These are phyloP conservation scores for Corymbia calophylla DNA, from an alignment of 441 rosid species.

Conservation along the genomic window DNA sequence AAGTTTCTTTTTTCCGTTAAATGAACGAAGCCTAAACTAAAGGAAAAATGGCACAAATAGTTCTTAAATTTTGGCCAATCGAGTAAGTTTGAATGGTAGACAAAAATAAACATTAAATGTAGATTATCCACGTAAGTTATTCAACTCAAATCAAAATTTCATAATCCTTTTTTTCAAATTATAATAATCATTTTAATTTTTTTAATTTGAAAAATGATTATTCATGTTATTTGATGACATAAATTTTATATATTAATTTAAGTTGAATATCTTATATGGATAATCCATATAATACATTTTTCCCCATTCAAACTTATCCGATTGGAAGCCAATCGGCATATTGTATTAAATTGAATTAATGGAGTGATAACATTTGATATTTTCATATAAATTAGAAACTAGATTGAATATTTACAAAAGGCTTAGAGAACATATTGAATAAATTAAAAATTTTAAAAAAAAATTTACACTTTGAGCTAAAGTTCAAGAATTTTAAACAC, in stretches of 20 bases:
- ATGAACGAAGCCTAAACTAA: background rate
- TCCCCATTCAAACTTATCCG: background rate
- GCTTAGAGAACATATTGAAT: accelerated
- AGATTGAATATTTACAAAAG: background rate
- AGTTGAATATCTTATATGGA: background rate
- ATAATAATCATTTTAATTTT: background rate
- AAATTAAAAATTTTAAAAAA: too few relatives aligned
- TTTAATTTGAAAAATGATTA: background rate
- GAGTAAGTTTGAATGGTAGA: background rate
- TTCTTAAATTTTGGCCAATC: background rate
- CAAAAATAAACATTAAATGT: background rate
- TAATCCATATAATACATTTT: background rate
- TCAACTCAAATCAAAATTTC: background rate
- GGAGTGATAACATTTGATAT: background rate
- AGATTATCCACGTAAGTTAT: background rate
- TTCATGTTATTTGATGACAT: background rate
- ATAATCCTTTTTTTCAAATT: background rate
- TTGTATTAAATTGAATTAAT: accelerated
- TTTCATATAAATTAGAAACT: background rate
- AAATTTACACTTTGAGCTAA: accelerated
- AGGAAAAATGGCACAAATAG: background rate
- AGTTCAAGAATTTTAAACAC: accelerated
- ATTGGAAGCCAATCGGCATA: background rate
- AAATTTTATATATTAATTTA: background rate
- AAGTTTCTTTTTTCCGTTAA: too few relatives aligned